Evolutionary conservation across 495 filamentous ascomycete species (phyloP), one percentile per base, ranked within the genome.

Genomic region (Penicillium bovifimosum): DNA sequence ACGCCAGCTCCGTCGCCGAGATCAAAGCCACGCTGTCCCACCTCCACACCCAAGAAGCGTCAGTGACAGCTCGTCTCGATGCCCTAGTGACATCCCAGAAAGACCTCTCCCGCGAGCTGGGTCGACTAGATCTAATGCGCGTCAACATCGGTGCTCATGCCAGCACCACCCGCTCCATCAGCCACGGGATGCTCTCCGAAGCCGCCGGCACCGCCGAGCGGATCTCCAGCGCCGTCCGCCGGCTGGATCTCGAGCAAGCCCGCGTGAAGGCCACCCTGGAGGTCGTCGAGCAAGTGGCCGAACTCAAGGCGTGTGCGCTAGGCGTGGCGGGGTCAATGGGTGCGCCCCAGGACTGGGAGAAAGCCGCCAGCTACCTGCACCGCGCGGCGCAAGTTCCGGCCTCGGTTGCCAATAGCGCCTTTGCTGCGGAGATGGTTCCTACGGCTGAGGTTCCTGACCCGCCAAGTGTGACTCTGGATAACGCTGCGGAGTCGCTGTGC

Each of bases 331-430:
- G 90, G 14, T 91, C 88, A 35, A 97, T 98, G 93, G 95, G 93
- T 10, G 93, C 90, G 2, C 87, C 95, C 34, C 93, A 98, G 68
- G 95, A 97, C 70, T 98, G 95, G 95, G 93, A 98, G 72, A 92
- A 86, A 1, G 93, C 93, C 4, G 93, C 93, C 34, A 86, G 80
- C 31, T 97, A 96, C 66, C 77, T 97, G 36, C 81, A 85, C 44
- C 84, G 93, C 9, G 90, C 95, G 5, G 79, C 81, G 36, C 81
- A 86, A 56, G 85, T 98, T 35, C 91, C 93, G 1, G 70, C 80
- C 14, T 77, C 85, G 0, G 91, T 96, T 53, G 75, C 91, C 39
- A 75, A 86, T 47, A 87, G 95, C 2, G 79, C 81, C n/a, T 98
- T 97, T 63, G 93, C 93, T 1, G 88, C 90, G 33, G 82, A 87